Evolutionary conservation across 441 rosid genomes (phyloP), one percentile per base, ranked within the genome.

Genomic region (Melastoma candidum): DNA sequence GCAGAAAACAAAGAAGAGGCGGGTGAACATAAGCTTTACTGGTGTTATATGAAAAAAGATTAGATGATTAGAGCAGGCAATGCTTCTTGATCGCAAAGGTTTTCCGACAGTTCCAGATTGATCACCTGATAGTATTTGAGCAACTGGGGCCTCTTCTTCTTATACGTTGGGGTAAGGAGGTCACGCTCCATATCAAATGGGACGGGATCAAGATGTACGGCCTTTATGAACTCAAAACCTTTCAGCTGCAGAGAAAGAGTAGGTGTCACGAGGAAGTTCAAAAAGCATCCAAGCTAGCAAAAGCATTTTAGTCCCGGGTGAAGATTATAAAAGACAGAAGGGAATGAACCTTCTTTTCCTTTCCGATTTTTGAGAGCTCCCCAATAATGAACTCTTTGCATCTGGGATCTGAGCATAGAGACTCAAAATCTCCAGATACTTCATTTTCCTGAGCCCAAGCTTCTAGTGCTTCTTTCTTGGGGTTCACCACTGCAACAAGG

Each of bases 61-160:
- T 32, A 32, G 41, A 32, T 29, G 7, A 3, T 29, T 29, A 29
- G 36, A 29, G 36, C 36, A 29, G 36, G 36, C 22, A 17, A 29
- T 32, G 41, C 41, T 32, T 32, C 41, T 4, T 4, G 41, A 32
- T 32, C 41, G 8, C 7, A 8, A 32, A 32, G 41, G 41, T 32
- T 29, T 32, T 8, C 7, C 8, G 41, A 32, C 5, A 32, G 8
- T 17, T 17, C 22, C 22, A 17, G 22, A 17, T 17, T 17, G 10
- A 47, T 24, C 72, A 88, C 97, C 96, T 84, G 87, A 65, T 86
- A 93, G 70, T 77, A 69, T 72, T 83, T 85, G 60, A 78, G 89
- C 70, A 86, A 68, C 44, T 93, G 99, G 43, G 96, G 96, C 68
- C 99, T 78, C 80, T 89, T 93, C 79, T 82, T 93, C 79, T 93